Conservation (phyloP, 2,329 filamentous ascomycete genomes). For the Colletotrichum graminicola region DNA sequence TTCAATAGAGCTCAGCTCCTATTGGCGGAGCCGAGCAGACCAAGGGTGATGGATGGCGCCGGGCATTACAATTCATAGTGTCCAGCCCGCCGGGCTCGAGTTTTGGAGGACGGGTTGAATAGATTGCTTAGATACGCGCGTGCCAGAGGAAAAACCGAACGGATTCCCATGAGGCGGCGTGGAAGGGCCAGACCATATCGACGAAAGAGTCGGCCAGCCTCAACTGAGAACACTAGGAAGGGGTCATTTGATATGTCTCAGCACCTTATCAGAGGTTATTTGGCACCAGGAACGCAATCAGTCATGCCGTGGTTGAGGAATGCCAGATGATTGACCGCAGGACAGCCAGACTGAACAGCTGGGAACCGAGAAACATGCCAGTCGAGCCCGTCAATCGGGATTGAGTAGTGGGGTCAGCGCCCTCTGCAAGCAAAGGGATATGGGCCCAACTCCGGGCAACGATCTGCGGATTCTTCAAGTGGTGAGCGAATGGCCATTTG, state of each 20-base stretch:
- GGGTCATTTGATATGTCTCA: not conserved
- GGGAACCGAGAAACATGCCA: conserved; percentile 10
- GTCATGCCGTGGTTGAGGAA: not conserved
- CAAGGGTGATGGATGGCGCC: not conserved
- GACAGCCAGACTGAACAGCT: not conserved
- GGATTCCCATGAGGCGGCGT: not conserved
- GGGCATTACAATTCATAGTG: not conserved
- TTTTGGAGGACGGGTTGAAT: not conserved
- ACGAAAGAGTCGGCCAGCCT: not conserved
- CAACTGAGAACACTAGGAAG: not conserved
- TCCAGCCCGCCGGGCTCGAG: not conserved
- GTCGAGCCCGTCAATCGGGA: conserved; percentile 5
- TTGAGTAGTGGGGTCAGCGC: not conserved
- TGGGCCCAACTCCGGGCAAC: not conserved
- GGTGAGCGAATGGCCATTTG: not conserved
- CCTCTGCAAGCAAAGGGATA: not conserved
- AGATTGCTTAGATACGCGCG: not conserved
- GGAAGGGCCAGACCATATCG: not conserved
- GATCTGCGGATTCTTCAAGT: conserved; percentile 10
- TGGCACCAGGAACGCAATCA: conserved; percentile 1
- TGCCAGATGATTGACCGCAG: not conserved
- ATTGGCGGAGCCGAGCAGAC: not conserved
- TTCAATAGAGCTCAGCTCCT: no score
- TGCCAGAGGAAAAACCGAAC: not conserved
- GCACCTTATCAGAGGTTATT: not conserved